Evolutionary conservation across 345 rosid species (phyloP).

Genomic region (Brassica rapa): DNA sequence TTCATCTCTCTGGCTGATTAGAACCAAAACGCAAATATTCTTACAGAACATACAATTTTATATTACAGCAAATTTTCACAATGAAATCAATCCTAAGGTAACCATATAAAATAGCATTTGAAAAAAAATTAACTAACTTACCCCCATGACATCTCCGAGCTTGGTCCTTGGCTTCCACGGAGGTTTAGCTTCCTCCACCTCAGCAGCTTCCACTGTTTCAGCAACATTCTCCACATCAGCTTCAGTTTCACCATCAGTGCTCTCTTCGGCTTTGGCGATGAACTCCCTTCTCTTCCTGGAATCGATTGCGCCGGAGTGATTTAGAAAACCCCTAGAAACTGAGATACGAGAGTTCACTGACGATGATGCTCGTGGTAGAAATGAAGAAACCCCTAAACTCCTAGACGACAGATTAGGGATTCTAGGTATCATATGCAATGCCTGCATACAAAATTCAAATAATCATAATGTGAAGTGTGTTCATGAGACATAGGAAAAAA

Average conservation of each 20-base stretch:
- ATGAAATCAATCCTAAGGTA: not conserved
- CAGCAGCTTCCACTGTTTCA: constrained; percentile 38
- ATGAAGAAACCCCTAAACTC: constrained; percentile 51
- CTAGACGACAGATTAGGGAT: constrained; percentile 30
- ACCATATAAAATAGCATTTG: not conserved
- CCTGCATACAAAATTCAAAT: constrained; percentile 36
- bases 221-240: constrained; percentile 35
- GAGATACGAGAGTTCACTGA: constrained; percentile 33
- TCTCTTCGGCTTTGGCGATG: constrained; percentile 60
- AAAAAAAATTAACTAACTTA: not conserved
- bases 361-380: constrained; percentile 36
- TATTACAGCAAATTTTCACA: not conserved
- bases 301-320: constrained; percentile 31
- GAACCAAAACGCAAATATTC: not conserved
- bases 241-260: constrained; percentile 46
- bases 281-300: constrained; percentile 45
- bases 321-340: constrained; percentile 35
- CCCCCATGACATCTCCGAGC: constrained; percentile 41
- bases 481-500: not conserved
- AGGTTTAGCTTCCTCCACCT: constrained; percentile 45
- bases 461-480: not conserved
- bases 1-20: not conserved
- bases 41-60: not conserved
- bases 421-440: constrained; percentile 54
- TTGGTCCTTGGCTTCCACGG: constrained; percentile 30